These are phyloP conservation scores for Leccinum disarticulatum DNA, from an alignment of 768 basidiomycete genomes.

Conservation along the genomic window DNA sequence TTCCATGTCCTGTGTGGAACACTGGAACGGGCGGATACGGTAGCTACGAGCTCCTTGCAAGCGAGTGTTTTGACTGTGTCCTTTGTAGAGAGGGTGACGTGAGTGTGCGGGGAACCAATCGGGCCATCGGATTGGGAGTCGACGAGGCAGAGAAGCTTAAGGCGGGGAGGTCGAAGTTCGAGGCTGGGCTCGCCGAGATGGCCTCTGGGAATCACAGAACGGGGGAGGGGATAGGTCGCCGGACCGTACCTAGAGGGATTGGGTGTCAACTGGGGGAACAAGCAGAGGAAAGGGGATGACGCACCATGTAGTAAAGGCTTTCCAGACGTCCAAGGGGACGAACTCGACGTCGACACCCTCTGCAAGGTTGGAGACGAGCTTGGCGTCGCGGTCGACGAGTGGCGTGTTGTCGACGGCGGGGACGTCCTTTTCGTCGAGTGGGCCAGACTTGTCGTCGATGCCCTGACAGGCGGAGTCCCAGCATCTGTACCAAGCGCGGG, in stretches of 20 bases:
- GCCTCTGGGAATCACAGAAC: constrained; percentile 66
- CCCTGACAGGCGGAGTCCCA: constrained; percentile 76
- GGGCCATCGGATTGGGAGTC: constrained; percentile 27
- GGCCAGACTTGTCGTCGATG: constrained; percentile 64
- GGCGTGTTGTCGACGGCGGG: constrained; percentile 75
- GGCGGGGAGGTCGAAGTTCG: constrained; percentile 69
- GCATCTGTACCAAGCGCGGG: constrained; percentile 67
- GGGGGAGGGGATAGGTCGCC: constrained; percentile 54
- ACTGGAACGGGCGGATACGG: constrained; percentile 33
- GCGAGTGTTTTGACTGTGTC: constrained; percentile 47
- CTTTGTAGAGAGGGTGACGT: constrained; percentile 50
- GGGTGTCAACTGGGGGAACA: constrained; percentile 1
- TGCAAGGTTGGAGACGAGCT: constrained; percentile 41
- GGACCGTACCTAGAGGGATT: constrained; percentile 64
- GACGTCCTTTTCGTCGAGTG: constrained; percentile 58
- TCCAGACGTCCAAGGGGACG: constrained; percentile 74
- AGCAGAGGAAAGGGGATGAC: constrained; percentile 2
- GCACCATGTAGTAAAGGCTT: constrained; percentile 60
- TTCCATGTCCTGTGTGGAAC: constrained; percentile 65
- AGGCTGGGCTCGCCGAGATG: constrained; percentile 49
- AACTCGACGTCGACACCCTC: constrained; percentile 76
- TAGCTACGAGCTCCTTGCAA: constrained; percentile 41
- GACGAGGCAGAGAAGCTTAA: constrained; percentile 54
- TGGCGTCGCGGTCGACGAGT: constrained; percentile 56
- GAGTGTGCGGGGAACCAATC: constrained; percentile 32